Evolutionary conservation across 2,329 filamentous ascomycete species (phyloP), one percentile per base, ranked within the genome.

Genomic region (Cytospora leucostoma): DNA sequence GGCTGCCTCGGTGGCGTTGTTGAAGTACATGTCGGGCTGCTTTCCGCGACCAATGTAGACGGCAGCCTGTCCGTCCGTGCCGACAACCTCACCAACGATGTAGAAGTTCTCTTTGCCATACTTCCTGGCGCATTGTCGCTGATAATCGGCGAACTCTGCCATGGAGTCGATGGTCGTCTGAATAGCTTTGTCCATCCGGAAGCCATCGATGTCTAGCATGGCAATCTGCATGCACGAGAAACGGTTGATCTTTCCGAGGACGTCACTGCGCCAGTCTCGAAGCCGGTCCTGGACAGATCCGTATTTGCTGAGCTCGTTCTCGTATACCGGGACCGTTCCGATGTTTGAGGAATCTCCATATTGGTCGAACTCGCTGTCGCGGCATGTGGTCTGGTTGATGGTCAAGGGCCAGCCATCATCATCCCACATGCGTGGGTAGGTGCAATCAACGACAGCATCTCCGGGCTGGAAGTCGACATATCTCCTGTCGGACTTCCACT

Each of bases 251-350:
- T 84, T 84, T 54, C 81, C 78, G 37, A 81, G 75, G 0, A 88
- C 86, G 13, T 80, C 80, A 3, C 84, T 82, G 33, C 80, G 70
- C 87, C 87, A 89, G 68, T 88, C 86, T 59, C 87, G 81, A 3
- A 89, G 76, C 70, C 87, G 85, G 72, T 89, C 87, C 73, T 89
- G 87, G 1, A 88, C 86, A 50, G 83, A 86, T 55, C 85, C 85
- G 73, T 89, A 89, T 68, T 88, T 89, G 21, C 84, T 81, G 50
- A 89, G 77, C 71, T 89, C 84, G 70, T 84, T 83, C 69, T 87
- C 76, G 82, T 84, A 88, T 69, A 88, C 84, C 0, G 84, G 82
- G 63, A 82, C 87, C 15, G 85, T 81, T 65, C 86, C 86, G 11
- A 56, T 60, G 27, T 52, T 56, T 32, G 55, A 83, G 32, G 83